phyloP scores from a whole-genome alignment of 192 early-diverging fungal genomes.

The Coemansia sp. region DNA sequence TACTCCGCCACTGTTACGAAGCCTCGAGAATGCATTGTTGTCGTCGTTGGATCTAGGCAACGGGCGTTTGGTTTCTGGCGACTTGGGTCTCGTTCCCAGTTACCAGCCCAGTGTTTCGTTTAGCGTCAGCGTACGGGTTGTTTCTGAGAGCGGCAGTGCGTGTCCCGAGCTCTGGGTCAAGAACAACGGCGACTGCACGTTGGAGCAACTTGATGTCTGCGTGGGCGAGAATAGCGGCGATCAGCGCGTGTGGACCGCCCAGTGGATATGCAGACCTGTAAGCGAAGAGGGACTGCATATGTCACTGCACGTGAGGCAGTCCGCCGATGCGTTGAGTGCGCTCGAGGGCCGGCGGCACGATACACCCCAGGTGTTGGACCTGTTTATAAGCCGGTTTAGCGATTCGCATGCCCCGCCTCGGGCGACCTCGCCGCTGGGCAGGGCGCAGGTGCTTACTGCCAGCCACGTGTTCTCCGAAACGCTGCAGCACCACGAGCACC shows the following conservation, averaged over 20 bases:
- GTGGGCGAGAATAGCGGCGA: not conserved
- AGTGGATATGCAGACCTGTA: not conserved
- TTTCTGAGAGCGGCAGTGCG: not conserved
- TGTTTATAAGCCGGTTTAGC: not conserved
- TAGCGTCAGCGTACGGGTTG: not conserved
- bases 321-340: conserved; percentile 6
- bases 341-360: conserved; percentile 10
- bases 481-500: conserved; percentile 18
- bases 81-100: conserved; percentile 23
- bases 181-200: not conserved
- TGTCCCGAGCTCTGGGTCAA: conserved; percentile 3
- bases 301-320: not conserved
- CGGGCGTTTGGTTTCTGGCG: conserved; percentile 5
- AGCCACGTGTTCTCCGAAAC: conserved; percentile 40
- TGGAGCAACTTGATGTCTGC: not conserved
- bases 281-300: conserved; percentile 5
- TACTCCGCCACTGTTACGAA: conserved; percentile 17
- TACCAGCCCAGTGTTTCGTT: conserved; percentile 10
- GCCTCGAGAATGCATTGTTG: not conserved
- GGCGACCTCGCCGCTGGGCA: not conserved
- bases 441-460: not conserved
- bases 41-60: conserved; percentile 16
- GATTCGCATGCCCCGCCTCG: not conserved
- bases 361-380: not conserved
- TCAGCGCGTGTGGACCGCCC: not conserved